Conservation (phyloP, 2,329 filamentous ascomycete species). For the Aspergillus sp. region DNA sequence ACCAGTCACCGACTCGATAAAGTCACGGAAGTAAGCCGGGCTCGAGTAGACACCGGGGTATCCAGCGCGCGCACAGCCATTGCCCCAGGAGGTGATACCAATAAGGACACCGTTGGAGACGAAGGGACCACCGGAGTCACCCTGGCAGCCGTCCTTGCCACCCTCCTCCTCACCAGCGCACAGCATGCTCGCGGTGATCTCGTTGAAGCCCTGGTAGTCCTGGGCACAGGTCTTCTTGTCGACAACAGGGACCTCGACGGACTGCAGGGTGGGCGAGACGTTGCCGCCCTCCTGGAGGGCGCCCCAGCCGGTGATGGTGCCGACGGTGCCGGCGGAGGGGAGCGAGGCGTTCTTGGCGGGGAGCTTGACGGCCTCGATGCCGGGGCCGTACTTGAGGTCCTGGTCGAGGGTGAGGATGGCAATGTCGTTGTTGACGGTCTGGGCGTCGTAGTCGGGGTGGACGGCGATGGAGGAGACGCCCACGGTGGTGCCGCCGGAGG, state of each 20-base stretch:
- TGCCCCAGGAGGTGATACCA: slow-evolving; percentile 8
- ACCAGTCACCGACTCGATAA: slow-evolving; percentile 2
- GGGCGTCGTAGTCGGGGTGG: slow-evolving; percentile 6
- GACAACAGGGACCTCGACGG: slow-evolving; percentile 1
- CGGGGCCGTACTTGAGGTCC: not conserved
- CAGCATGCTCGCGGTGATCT: slow-evolving; percentile 2
- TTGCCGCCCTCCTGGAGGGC: not conserved
- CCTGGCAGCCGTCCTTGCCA: slow-evolving; percentile 6
- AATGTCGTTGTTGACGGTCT: slow-evolving; percentile 3
- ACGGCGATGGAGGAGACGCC: not conserved
- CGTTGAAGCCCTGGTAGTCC: not conserved
- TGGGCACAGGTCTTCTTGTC: not conserved
- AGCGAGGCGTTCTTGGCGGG: not conserved
- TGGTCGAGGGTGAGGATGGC: not conserved
- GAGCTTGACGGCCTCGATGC: slow-evolving; percentile 51
- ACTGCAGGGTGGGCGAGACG: not conserved
- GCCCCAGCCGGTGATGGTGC: slow-evolving; percentile 4
- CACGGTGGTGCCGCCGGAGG: not conserved
- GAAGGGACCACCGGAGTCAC: slow-evolving; percentile 4
- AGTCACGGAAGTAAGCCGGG: not conserved
- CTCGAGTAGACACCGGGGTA: slow-evolving; percentile 7
- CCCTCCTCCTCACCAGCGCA: slow-evolving; percentile 2
- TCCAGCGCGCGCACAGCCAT: slow-evolving; percentile 5
- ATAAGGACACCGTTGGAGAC: not conserved
- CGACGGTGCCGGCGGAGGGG: not conserved